Base-by-base conservation (phyloP, 306 rosid genomes). In the Vigna hirtella region DNA sequence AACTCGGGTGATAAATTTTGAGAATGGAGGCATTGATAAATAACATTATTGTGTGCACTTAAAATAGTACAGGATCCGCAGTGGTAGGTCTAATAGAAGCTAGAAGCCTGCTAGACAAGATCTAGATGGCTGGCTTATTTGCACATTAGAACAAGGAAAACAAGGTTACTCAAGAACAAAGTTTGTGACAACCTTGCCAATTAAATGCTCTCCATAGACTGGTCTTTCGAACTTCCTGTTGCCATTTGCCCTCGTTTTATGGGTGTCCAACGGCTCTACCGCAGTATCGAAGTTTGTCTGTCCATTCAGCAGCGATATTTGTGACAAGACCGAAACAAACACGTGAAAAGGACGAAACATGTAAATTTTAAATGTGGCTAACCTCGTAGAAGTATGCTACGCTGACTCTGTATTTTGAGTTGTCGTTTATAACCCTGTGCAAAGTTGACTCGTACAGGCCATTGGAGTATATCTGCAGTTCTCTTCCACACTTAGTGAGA, bases 331-430 rank as follows among this genome's bases (percentile, higher is more conserved):
- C n/a, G 13, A 63, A 67, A 34, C 16, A 79, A 38, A 53, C 57
- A 36, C 15, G 66, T 18, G 38, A 17, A 73, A 59, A 45, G 26
- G 47, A 47, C 30, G 50, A 34, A 13, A 55, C 30, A 13, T 10
- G 11, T 15, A 15, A 73, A 40, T 16, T 28, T 14, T 72, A 34
- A 50, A 43, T 22, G 40, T 18, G 66, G 47, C 84, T 70, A 56
- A 89, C 99, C 98, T 95, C 99, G 40, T 89, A 91, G 81, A 95
- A 93, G 82, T 81, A 95, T 75, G 85, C 97, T 34, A 91, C 91
- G 49, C 91, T 87, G 80, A 93, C 98, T 79, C 94, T 82, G 56
- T 85, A 93, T 76, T 82, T 89, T n/a, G 91, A 38, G 28, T 89
- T 79, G 43, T 82, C 87, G 84, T 91, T 95, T 70, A 85, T 77